Evolutionary conservation across 768 basidiomycete species (phyloP).

Genomic region (Cystofilobasidium bisporidii): DNA sequence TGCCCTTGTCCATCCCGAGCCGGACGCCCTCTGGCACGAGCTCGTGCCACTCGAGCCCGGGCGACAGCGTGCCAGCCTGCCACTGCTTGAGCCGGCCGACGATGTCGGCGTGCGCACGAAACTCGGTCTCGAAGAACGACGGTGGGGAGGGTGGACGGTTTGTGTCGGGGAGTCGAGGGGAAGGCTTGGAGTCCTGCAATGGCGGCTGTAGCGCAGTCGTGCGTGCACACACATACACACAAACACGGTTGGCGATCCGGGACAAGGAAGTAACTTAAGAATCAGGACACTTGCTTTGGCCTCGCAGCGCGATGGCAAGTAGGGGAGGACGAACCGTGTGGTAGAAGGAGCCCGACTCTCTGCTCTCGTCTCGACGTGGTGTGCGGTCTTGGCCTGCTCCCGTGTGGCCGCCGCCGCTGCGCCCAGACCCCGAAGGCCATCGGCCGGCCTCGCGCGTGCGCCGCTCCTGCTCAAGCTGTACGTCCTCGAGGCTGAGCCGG

Average conservation of each 20-base stretch:
- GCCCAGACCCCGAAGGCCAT: not conserved
- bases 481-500: not conserved
- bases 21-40: conserved; percentile 6
- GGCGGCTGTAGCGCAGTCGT: not conserved
- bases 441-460: not conserved
- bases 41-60: conserved; percentile 22
- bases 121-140: conserved; percentile 18
- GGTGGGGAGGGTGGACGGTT: not conserved
- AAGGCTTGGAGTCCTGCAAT: not conserved
- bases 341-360: too few relatives aligned
- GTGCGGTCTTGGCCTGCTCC: too few relatives aligned
- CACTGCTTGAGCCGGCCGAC: conserved; percentile 11
- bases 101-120: not conserved
- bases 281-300: too few relatives aligned
- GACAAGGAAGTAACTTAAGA: too few relatives aligned
- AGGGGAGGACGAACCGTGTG: too few relatives aligned
- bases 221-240: too few relatives aligned
- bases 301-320: too few relatives aligned
- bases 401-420: not conserved
- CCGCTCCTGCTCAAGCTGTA: not conserved
- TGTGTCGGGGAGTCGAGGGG: not conserved
- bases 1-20: not conserved
- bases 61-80: conserved; percentile 8
- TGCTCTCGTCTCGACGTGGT: too few relatives aligned
- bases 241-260: too few relatives aligned